These are phyloP conservation scores for Trametes meyenii DNA, from an alignment of 768 basidiomycete species.

Conservation along the genomic window DNA sequence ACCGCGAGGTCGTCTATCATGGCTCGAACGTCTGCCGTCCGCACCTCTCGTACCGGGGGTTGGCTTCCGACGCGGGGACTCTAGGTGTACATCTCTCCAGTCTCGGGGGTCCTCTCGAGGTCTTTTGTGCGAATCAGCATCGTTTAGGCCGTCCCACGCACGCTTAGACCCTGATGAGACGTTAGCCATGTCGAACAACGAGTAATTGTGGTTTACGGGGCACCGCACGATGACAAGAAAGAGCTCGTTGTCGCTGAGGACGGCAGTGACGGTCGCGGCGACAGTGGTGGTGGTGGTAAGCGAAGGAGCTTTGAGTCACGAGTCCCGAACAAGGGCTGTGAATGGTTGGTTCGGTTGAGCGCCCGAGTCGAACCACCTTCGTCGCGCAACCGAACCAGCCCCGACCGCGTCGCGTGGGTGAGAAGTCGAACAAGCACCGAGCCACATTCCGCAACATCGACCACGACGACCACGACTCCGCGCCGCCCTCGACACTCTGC, in stretches of 20 bases:
- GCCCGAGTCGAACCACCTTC: constrained; percentile 1
- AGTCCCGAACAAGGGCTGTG: background rate
- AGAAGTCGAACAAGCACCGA: constrained; percentile 26
- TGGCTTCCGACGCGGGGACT: constrained; percentile 35
- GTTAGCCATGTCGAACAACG: constrained; percentile 67
- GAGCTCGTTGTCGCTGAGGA: constrained; percentile 22
- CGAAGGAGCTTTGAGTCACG: constrained; percentile 6
- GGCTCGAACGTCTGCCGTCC: constrained; percentile 36
- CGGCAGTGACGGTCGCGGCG: constrained; percentile 13
- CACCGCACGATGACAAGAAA: constrained; percentile 75
- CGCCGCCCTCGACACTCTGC: constrained; percentile 13
- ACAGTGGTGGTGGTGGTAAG: constrained; percentile 12
- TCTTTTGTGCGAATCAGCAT: constrained; percentile 52
- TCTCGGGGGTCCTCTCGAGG: constrained; percentile 59
- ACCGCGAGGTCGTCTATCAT: constrained; percentile 30
- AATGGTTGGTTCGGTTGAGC: constrained; percentile 4
- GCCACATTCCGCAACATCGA: constrained; percentile 15
- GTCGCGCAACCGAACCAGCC: constrained; percentile 2
- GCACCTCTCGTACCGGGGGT: constrained; percentile 40
- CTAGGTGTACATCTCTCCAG: constrained; percentile 73
- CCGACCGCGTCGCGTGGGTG: constrained; percentile 6
- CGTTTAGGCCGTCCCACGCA: constrained; percentile 62
- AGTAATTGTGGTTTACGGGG: constrained; percentile 65
- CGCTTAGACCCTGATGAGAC: constrained; percentile 83
- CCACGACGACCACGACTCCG: constrained; percentile 13